Evolutionary conservation across 768 basidiomycete species (phyloP).

Genomic region (Phlegmacium glaucopus): DNA sequence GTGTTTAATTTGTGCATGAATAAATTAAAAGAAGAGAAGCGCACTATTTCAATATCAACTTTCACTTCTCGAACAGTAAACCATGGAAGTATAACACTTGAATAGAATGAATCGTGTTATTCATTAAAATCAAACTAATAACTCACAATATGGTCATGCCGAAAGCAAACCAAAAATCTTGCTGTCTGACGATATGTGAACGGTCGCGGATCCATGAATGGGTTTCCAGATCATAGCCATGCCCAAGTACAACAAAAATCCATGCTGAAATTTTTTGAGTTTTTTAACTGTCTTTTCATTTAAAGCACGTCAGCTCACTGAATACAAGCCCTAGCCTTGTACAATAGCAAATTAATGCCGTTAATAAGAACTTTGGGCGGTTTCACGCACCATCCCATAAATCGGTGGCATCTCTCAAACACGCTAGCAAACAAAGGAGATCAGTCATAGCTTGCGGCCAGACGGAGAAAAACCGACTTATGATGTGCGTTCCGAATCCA

Average conservation of each 20-base stretch:
- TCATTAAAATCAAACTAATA: not conserved
- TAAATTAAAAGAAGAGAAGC: conserved; percentile 15
- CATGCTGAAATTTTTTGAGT: conserved; percentile 36
- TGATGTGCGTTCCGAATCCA: conserved; percentile 82
- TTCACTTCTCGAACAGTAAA: conserved; percentile 71
- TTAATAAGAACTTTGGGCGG: conserved; percentile 4
- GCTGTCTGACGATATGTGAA: conserved; percentile 56
- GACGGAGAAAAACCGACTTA: conserved; percentile 46
- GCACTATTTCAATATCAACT: conserved; percentile 74
- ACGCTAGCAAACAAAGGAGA: conserved; percentile 38
- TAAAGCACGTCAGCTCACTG: conserved; percentile 34
- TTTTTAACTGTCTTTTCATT: too few relatives aligned
- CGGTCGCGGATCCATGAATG: conserved; percentile 61
- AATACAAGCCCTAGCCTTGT: conserved; percentile 45
- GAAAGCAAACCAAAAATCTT: conserved; percentile 77
- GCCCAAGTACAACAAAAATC: conserved; percentile 68
- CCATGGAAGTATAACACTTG: conserved; percentile 73
- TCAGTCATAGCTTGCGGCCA: not conserved
- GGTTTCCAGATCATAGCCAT: conserved; percentile 56
- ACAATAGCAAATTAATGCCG: not conserved
- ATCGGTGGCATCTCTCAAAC: conserved; percentile 80
- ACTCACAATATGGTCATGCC: conserved; percentile 73
- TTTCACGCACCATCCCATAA: conserved; percentile 73
- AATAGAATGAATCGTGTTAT: conserved; percentile 1
- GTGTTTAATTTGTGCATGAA: conserved; percentile 12